A percentile compares a stretch with the other conserved stretches of the same genome.
phyloP scores from a whole-genome alignment of 345 rosid genomes.

The Linum usitatissimum region DNA sequence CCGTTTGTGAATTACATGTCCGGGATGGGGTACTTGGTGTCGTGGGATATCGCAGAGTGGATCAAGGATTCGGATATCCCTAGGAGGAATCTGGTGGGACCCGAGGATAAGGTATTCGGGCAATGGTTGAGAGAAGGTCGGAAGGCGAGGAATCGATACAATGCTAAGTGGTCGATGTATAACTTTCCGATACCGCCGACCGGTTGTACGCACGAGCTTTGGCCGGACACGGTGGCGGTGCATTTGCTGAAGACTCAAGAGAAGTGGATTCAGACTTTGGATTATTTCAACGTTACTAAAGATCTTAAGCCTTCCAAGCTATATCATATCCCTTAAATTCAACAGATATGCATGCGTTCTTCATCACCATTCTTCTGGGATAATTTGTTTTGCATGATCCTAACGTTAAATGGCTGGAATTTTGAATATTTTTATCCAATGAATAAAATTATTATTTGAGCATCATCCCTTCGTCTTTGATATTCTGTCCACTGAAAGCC shows the following conservation, averaged over 20 bases:
- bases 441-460: no score
- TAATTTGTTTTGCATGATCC: no score
- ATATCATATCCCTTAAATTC: conserved; percentile 46
- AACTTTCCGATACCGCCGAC: conserved; percentile 55
- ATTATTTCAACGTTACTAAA: conserved; percentile 52
- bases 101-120: conserved; percentile 64
- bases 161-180: conserved; percentile 87
- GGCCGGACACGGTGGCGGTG: conserved; percentile 70
- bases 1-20: conserved; percentile 87
- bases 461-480: no score
- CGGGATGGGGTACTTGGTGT: conserved; percentile 78
- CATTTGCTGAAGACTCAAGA: conserved; percentile 73
- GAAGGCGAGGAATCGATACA: conserved; percentile 51
- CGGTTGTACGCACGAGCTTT: conserved; percentile 60
- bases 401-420: neutral
- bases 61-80: conserved; percentile 63
- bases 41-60: conserved; percentile 90
- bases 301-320: conserved; percentile 75
- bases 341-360: neutral
- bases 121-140: conserved; percentile 67
- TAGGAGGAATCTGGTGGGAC: conserved; percentile 51
- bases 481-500: no score
- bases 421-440: neutral
- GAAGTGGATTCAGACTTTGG: conserved; percentile 60
- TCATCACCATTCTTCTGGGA: neutral